phyloP scores from a whole-genome alignment of 148 eudicot species.

The Rhododendron kiyosumense region DNA sequence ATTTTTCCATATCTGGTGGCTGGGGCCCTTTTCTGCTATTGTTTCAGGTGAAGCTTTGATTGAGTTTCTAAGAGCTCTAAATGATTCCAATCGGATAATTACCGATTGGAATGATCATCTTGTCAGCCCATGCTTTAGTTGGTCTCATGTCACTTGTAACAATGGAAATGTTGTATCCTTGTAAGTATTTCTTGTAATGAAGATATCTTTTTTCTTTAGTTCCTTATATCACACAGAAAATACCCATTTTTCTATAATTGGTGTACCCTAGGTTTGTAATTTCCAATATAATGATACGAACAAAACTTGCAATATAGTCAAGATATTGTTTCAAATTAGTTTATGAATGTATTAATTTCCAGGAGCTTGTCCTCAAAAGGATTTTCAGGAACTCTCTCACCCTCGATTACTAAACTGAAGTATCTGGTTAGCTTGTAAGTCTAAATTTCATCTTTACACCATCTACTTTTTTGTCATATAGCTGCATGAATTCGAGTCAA shows the following conservation, averaged over 20 bases:
- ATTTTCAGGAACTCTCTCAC: constrained; percentile 79
- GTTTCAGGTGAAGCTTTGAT: constrained; percentile 71
- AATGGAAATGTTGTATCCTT: constrained; percentile 63
- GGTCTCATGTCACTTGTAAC: constrained; percentile 82
- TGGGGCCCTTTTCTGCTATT: constrained; percentile 9
- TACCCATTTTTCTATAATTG: not conserved
- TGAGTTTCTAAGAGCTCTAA: constrained; percentile 46
- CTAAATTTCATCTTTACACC: not conserved
- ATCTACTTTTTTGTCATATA: not conserved
- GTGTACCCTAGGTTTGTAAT: not conserved
- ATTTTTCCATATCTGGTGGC: constrained; percentile 5
- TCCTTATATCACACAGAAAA: not conserved
- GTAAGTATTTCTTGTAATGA: constrained; percentile 36
- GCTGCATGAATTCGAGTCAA: not conserved
- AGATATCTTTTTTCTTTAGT: not conserved
- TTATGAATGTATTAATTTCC: constrained; percentile 17
- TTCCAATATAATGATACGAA: not conserved
- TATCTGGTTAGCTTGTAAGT: constrained; percentile 78
- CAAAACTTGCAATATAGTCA: not conserved
- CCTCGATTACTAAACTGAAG: constrained; percentile 65
- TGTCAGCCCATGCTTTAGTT: constrained; percentile 86
- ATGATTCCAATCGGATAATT: constrained; percentile 51
- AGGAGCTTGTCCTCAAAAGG: constrained; percentile 77
- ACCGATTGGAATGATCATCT: constrained; percentile 52
- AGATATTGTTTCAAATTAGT: not conserved